These are phyloP conservation scores for Lyophyllum decastes DNA, from an alignment of 768 basidiomycete species.

Conservation along the genomic window DNA sequence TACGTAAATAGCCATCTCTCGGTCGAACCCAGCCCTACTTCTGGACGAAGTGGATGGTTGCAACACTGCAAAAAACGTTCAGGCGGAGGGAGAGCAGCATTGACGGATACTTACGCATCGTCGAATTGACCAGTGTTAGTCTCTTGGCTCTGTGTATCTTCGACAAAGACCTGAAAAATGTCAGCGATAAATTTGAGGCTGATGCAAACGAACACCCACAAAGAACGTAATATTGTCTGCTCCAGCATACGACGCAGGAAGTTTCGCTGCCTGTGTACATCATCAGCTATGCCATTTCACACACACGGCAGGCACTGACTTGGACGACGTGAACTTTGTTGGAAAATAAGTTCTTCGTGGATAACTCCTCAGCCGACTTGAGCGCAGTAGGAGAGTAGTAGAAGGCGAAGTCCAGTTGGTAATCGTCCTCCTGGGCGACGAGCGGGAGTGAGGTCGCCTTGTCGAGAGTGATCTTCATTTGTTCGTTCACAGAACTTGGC, in stretches of 20 bases:
- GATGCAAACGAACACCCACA: background rate
- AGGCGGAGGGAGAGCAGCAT: background rate
- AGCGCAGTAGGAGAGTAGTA: slow-evolving; percentile 4
- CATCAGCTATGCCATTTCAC: background rate
- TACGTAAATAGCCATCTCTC: background rate
- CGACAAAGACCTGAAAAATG: slow-evolving; percentile 11
- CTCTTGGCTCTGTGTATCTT: slow-evolving; percentile 7
- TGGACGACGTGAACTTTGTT: slow-evolving; percentile 10
- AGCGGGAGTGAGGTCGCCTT: slow-evolving; percentile 7
- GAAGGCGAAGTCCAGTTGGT: slow-evolving; percentile 8
- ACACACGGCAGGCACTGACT: background rate
- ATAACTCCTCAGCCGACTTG: slow-evolving; percentile 1
- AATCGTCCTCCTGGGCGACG: slow-evolving; percentile 3
- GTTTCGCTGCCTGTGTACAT: slow-evolving; percentile 1
- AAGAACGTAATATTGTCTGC: slow-evolving; percentile 7
- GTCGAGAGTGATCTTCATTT: slow-evolving; percentile 9
- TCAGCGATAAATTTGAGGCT: background rate
- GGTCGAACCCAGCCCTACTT: background rate
- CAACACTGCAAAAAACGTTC: slow-evolving; percentile 1
- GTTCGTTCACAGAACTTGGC: slow-evolving; percentile 1
- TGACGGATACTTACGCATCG: slow-evolving; percentile 6
- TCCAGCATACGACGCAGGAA: background rate
- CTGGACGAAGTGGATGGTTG: slow-evolving; percentile 9
- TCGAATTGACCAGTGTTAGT: slow-evolving; percentile 9
- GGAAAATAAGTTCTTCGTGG: background rate